Evolutionary conservation across 2,329 filamentous ascomycete genomes (phyloP).

Genomic region (Coleophoma crateriformis): DNA sequence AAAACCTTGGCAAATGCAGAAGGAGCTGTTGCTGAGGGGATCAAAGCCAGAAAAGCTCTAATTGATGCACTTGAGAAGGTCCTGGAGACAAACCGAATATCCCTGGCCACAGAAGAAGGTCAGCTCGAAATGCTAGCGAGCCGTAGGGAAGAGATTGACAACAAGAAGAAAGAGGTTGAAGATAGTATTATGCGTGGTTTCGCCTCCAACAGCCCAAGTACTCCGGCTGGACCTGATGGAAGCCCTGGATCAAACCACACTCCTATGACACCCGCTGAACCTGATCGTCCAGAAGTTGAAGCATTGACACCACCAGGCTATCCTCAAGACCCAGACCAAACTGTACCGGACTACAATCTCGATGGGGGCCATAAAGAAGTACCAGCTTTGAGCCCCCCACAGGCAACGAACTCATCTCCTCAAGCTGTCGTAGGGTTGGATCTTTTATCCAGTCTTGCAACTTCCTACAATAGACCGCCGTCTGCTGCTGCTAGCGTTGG

Average conservation of each 20-base stretch:
- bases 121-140: slow-evolving; percentile 57
- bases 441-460: slow-evolving; percentile 30
- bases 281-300: slow-evolving; percentile 75
- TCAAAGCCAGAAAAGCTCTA: slow-evolving; percentile 76
- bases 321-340: slow-evolving; percentile 32
- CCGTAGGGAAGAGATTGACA: slow-evolving; percentile 69
- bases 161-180: slow-evolving; percentile 84
- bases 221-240: slow-evolving; percentile 40
- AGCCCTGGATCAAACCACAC: slow-evolving; percentile 25
- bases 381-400: slow-evolving; percentile 5
- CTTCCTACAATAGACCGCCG: slow-evolving; percentile 23
- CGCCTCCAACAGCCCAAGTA: slow-evolving; percentile 48
- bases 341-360: slow-evolving; percentile 28
- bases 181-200: slow-evolving; percentile 84
- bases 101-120: slow-evolving; percentile 64
- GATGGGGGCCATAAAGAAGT: slow-evolving; percentile 28
- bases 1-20: slow-evolving; percentile 86
- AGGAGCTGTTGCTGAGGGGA: slow-evolving; percentile 80
- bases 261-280: slow-evolving; percentile 48
- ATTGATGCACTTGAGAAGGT: slow-evolving; percentile 79
- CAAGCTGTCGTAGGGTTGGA: slow-evolving; percentile 27
- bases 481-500: slow-evolving; percentile 16
- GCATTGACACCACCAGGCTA: slow-evolving; percentile 76
- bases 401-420: slow-evolving; percentile 8
- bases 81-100: slow-evolving; percentile 65